A percentile compares a stretch with the other conserved stretches of the same genome.
Evolutionary conservation across 78 protist genomes (phyloP).

Genomic region (Dictyostelium discoideum): dicty_2.7 NC_007090.3:2473001-2473500

Average conservation of each 20-base stretch:
- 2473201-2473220: neutral
- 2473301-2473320: conserved; percentile 3
- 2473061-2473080: neutral
- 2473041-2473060: neutral
- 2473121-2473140: neutral
- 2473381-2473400: conserved; percentile 34
- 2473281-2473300: neutral
- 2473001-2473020: neutral
- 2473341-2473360: conserved; percentile 17
- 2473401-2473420: neutral
- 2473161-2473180: neutral
- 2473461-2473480: neutral
- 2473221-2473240: too few species aligned
- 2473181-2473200: neutral
- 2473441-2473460: neutral
- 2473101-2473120: neutral
- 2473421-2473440: neutral
- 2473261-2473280: conserved; percentile 2
- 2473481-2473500: conserved; percentile 32
- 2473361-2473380: conserved; percentile 17
- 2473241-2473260: neutral
- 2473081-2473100: neutral
- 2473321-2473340: neutral
- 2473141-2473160: neutral
- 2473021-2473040: neutral